Base-by-base conservation (phyloP, 2,329 filamentous ascomycete species). In the Ophiostoma populinum region DNA sequence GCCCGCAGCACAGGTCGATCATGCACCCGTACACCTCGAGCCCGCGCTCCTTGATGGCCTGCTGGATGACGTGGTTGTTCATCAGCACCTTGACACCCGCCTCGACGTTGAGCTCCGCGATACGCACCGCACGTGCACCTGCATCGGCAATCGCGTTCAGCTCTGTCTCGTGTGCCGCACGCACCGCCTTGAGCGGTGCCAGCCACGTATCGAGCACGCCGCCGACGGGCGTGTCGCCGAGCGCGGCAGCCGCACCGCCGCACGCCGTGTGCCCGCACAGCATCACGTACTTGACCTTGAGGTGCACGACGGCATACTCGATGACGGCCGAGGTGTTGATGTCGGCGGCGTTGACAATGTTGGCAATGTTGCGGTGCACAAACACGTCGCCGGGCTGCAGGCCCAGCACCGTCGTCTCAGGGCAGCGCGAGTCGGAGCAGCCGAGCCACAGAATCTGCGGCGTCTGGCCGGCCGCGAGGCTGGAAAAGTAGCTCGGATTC, bases 351-450 rank as follows among this genome's bases (percentile, higher is more conserved):
- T 74, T 72, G 43, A 92, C 59, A 49, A 87, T 71, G 60, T 92
- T 92, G 55, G 80, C 82, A 53, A 92, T 86, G 62, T 92, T 92
- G 52, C 83, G 79, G 62, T 92, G 82, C 35, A 83, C 78, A 54
- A 92, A 92, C 45, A 92, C 75, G 47, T 92, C 81, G 40, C 83
- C 82, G 3, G 82, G 80, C 49, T 81, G 67, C 39, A 83, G 65
- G 48, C 78, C 75, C 19, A 86, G 67, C 49, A 92, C 67, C 32
- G 75, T 83, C 5, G 80, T 87, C 56, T 90, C 83, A 2, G 83
- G 82, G 45, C 81, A 76, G 43, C 83, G 79, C 25, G 76, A 82
- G 61, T 92, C 83, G 47, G 80, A 80, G 59, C 83, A 92, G 40
- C 83, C 83, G 45, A 92, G 69, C 82, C 82, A 92, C 39, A 92